Evolutionary conservation across 768 basidiomycete genomes (phyloP), one percentile per base, ranked within the genome.

Genomic region (Daedalea quercina): DNA sequence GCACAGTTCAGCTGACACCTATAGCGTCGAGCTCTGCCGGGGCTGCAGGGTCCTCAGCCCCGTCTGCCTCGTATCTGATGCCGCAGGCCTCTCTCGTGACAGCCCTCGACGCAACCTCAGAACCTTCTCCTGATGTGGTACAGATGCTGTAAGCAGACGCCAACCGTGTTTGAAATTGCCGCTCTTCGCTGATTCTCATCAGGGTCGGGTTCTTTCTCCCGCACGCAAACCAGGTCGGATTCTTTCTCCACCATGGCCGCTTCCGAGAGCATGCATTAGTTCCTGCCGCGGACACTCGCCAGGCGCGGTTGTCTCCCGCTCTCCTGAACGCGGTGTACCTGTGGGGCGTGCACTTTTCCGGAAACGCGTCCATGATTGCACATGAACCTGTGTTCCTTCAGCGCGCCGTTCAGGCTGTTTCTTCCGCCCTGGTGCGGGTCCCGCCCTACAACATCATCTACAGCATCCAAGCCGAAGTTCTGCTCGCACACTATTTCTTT

Each of bases 401-500:
- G 1, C 73, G 76, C 41, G 69, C 75, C 1, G 73, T 80, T 42
- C 73, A 74, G 1, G 74, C 78, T 40, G 69, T 59, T 2, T 53
- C 56, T 1, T 40, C 73, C 15, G 55, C 57, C 37, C 62, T 62
- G 17, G 60, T 55, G 1, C 70, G 56, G 59, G 73, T 52, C 54
- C 69, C 24, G 9, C 13, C 47, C 1, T 51, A 48, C 64, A 69
- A 49, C 64, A 67, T 79, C 52, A 62, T 65, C 48, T 60, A 62
- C 44, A 42, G 57, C 28, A 58, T 66, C 3, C 65, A 66, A 47
- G 59, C 63, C 6, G 63, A 86, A 52, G 67, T 87, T 9, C 73
- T 90, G n/a, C 69, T 89, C 28, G 72, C 80, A 2, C 77, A 79
- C 57, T 87, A 84, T 62, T 80, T 86, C 60, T 79, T 82, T 60